phyloP scores from a whole-genome alignment of 1,284 basidiomycete genomes.

The Puccinia hordei region DNA sequence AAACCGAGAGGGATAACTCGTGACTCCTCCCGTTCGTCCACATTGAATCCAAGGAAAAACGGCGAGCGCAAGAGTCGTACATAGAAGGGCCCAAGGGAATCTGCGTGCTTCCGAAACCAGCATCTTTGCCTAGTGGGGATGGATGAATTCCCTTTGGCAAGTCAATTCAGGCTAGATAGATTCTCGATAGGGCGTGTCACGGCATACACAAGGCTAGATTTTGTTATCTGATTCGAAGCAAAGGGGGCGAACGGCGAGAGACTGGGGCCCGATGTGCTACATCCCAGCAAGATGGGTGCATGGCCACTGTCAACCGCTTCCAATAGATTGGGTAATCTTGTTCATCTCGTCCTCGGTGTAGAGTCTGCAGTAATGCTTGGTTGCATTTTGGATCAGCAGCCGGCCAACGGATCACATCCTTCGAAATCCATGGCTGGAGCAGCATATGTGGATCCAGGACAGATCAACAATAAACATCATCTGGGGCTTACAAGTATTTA shows the following conservation, averaged over 20 bases:
- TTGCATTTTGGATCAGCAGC: slow-evolving; percentile 21
- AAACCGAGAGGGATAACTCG: slow-evolving; percentile 30
- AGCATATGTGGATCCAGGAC: background rate
- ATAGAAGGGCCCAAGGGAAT: slow-evolving; percentile 17
- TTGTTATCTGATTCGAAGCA: slow-evolving; percentile 20
- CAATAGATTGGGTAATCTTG: slow-evolving; percentile 39
- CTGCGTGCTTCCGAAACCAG: background rate
- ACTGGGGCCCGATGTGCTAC: slow-evolving; percentile 23
- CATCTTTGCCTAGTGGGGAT: background rate
- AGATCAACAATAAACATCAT: slow-evolving; percentile 24
- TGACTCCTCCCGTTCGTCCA: background rate
- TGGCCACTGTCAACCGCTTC: slow-evolving; percentile 23
- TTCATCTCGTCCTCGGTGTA: slow-evolving; percentile 25
- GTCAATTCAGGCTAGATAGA: background rate
- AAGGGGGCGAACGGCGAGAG: slow-evolving; percentile 30
- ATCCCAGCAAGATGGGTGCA: slow-evolving; percentile 30
- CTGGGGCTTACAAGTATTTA: too few species aligned
- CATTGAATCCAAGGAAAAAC: background rate
- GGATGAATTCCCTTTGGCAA: background rate
- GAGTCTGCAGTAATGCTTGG: background rate
- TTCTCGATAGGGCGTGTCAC: background rate
- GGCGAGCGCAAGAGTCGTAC: background rate
- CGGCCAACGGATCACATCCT: slow-evolving; percentile 6
- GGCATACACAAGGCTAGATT: background rate
- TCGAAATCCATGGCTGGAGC: slow-evolving; percentile 4